Conservation (phyloP, 2,329 filamentous ascomycete genomes). For the Plenodomus biglobosus region DNA sequence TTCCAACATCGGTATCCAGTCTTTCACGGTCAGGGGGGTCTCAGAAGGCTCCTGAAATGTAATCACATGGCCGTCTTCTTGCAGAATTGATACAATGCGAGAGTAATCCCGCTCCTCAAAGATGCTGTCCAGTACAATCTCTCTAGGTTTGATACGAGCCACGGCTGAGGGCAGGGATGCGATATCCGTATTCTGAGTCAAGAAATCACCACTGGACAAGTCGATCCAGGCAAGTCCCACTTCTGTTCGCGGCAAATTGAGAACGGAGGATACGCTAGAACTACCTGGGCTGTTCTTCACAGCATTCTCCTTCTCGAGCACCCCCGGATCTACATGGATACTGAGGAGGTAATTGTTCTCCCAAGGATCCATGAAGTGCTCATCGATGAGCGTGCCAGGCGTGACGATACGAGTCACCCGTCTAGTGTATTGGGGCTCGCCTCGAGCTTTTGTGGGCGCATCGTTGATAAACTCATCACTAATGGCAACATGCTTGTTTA, state of each 20-base stretch:
- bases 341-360: conserved; percentile 91
- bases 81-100: conserved; percentile 67
- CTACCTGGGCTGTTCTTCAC: conserved; percentile 32
- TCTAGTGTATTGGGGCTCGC: conserved; percentile 81
- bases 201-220: conserved; percentile 91
- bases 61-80: conserved; percentile 73
- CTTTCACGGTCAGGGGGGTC: conserved; percentile 54
- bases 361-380: conserved; percentile 94
- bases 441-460: conserved; percentile 69
- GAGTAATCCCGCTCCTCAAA: conserved; percentile 58
- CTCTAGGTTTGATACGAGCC: conserved; percentile 78
- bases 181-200: conserved; percentile 74
- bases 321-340: conserved; percentile 61
- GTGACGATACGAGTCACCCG: conserved; percentile 86
- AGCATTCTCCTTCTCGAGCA: conserved; percentile 24
- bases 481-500: conserved; percentile 88
- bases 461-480: conserved; percentile 88
- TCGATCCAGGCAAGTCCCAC: conserved; percentile 92
- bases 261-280: conserved; percentile 33
- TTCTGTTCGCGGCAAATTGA: conserved; percentile 45
- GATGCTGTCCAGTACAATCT: conserved; percentile 71
- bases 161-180: conserved; percentile 75
- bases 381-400: conserved; percentile 92
- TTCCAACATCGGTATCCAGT: conserved; percentile 79
- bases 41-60: conserved; percentile 64